A percentile compares a stretch with the other conserved stretches of the same genome.
These are phyloP conservation scores for Sambucus nigra DNA, from an alignment of 129 eudicot genomes.

Conservation along the genomic window DNA sequence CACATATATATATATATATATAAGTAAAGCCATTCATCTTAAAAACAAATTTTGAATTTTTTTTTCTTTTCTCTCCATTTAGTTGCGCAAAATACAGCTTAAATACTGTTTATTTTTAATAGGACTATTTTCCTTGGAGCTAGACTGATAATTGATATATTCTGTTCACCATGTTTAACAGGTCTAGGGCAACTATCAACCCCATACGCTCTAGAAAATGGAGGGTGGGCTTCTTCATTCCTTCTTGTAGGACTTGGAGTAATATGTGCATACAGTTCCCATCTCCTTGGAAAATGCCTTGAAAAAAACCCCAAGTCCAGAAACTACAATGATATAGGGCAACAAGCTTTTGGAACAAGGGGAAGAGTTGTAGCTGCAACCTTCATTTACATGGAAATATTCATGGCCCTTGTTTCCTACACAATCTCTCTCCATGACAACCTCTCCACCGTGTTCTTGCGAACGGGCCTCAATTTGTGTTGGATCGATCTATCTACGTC, in stretches of 20 bases:
- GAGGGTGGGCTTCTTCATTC: slow-evolving; percentile 77
- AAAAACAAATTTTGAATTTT: too few species aligned
- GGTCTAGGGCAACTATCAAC: too few species aligned
- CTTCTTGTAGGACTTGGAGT: slow-evolving; percentile 58
- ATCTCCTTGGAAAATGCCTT: slow-evolving; percentile 70
- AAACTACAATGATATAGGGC: slow-evolving; percentile 68
- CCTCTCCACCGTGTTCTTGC: slow-evolving; percentile 44
- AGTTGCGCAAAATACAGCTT: too few species aligned
- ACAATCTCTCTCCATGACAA: slow-evolving; percentile 94
- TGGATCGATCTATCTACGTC: slow-evolving; percentile 38
- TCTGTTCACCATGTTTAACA: too few species aligned
- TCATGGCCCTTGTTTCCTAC: slow-evolving; percentile 92
- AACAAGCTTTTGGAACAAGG: slow-evolving; percentile 50
- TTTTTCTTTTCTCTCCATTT: too few species aligned
- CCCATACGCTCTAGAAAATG: too few species aligned
- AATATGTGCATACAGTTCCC: slow-evolving; percentile 52
- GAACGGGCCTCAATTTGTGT: slow-evolving; percentile 24
- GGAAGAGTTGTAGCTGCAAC: slow-evolving; percentile 50
- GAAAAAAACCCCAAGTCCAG: slow-evolving; percentile 41
- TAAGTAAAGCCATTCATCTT: too few species aligned
- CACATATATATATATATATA: too few species aligned
- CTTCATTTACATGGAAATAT: slow-evolving; percentile 71
- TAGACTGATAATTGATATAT: too few species aligned
- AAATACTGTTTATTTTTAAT: too few species aligned
- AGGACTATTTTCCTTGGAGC: too few species aligned